Conservation (phyloP, 2,329 filamentous ascomycete species). For the Calonectria ilicicola region DNA sequence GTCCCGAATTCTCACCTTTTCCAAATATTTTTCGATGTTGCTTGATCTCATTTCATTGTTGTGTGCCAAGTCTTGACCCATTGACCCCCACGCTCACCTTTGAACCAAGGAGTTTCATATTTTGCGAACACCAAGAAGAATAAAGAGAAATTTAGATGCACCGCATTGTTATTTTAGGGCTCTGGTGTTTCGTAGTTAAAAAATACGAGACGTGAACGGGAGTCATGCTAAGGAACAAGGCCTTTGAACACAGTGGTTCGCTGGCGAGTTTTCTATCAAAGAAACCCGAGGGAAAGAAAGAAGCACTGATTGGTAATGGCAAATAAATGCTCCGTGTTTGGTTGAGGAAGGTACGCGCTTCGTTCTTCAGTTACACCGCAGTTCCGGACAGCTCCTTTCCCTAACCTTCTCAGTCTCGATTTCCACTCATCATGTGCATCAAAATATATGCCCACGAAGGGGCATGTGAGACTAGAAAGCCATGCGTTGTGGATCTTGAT, state of each 20-base stretch:
- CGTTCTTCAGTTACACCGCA: background rate
- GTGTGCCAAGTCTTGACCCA: too few species aligned
- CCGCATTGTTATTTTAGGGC: too few species aligned
- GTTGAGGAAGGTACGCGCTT: background rate
- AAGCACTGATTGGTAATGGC: background rate
- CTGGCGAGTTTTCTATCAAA: background rate
- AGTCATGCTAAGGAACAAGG: background rate
- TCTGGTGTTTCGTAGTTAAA: too few species aligned
- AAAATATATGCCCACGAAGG: background rate
- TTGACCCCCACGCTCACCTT: too few species aligned
- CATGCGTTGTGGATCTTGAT: background rate
- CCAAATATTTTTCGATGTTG: too few species aligned
- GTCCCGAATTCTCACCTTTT: background rate
- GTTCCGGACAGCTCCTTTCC: background rate
- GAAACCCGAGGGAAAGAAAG: background rate
- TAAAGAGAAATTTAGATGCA: too few species aligned
- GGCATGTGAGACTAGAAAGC: slow-evolving; percentile 2
- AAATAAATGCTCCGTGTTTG: background rate
- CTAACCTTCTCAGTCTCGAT: background rate
- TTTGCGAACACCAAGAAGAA: too few species aligned
- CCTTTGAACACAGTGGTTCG: background rate
- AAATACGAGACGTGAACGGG: too few species aligned
- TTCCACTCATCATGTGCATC: background rate
- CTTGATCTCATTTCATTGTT: too few species aligned
- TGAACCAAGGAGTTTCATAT: too few species aligned